These are phyloP conservation scores for Quercus phellos DNA, from an alignment of 331 rosid species.

Conservation along the genomic window DNA sequence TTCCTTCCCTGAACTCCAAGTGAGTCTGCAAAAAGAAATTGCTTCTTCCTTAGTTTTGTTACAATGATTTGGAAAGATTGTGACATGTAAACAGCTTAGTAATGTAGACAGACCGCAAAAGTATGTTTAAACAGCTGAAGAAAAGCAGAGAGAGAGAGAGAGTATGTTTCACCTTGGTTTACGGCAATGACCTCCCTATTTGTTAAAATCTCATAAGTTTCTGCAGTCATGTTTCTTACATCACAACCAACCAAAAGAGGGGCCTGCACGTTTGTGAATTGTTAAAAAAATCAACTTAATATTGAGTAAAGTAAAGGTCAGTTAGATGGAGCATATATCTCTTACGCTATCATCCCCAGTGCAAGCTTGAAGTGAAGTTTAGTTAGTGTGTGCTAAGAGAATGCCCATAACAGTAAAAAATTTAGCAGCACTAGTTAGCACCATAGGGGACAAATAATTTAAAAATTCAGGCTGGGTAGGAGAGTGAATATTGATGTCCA, in stretches of 20 bases:
- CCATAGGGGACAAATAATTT: not conserved
- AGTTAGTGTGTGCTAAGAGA: not conserved
- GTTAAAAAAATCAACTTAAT: not conserved
- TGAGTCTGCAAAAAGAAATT: constrained; percentile 45
- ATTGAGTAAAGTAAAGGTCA: not conserved
- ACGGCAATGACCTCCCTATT: constrained; percentile 81
- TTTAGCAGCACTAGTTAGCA: not conserved
- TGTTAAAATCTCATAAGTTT: constrained; percentile 60
- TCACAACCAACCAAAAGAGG: constrained; percentile 90
- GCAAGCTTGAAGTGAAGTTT: not conserved
- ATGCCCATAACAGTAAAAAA: not conserved
- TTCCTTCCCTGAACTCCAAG: constrained; percentile 97
- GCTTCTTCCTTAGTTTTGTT: constrained; percentile 3
- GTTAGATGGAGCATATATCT: not conserved
- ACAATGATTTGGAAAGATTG: not conserved
- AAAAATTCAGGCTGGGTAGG: not conserved
- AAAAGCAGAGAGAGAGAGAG: constrained; percentile 7
- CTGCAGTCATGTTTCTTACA: constrained; percentile 69
- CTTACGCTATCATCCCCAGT: not conserved
- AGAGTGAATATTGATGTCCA: not conserved
- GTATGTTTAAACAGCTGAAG: not conserved
- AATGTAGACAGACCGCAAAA: not conserved
- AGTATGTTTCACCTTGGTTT: constrained; percentile 66
- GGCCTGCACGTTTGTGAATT: constrained; percentile 59
- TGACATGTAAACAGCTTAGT: not conserved